phyloP scores from a whole-genome alignment of 169 alveolate genomes.

The Perkinsus marinus region DNA sequence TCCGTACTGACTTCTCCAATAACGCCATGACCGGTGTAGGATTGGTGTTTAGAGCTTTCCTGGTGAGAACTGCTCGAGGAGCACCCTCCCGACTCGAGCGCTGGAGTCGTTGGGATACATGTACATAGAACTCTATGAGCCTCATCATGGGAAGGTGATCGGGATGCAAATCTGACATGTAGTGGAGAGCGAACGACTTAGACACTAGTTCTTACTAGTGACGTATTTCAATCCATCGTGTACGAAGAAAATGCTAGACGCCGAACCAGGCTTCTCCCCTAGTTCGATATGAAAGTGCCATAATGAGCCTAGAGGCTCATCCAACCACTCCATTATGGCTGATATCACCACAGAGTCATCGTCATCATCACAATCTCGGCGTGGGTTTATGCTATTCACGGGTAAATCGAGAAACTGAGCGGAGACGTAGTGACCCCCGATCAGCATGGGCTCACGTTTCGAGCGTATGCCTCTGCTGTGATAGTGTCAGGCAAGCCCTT shows the following conservation, averaged over 20 bases:
- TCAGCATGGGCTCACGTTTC: background rate
- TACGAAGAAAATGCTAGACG: background rate
- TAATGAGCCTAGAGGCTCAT: background rate
- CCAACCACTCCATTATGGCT: background rate
- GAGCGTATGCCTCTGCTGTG: background rate
- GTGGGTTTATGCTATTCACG: background rate
- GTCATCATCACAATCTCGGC: background rate
- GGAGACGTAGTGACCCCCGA: no score
- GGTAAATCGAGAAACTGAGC: background rate
- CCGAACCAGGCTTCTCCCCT: background rate
- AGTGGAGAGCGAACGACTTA: background rate
- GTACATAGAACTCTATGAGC: background rate
- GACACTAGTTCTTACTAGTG: background rate
- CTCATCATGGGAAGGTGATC: background rate
- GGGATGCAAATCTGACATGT: background rate
- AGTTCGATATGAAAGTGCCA: background rate
- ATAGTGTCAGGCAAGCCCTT: background rate
- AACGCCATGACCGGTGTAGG: background rate
- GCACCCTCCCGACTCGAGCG: background rate
- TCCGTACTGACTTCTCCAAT: background rate
- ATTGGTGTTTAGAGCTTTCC: background rate
- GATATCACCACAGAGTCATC: background rate
- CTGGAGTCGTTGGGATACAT: background rate
- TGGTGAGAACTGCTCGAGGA: no score
- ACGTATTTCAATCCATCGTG: background rate